Base-by-base conservation (phyloP, 2,329 filamentous ascomycete genomes). In the Cadophora luteo-olivacea region DNA sequence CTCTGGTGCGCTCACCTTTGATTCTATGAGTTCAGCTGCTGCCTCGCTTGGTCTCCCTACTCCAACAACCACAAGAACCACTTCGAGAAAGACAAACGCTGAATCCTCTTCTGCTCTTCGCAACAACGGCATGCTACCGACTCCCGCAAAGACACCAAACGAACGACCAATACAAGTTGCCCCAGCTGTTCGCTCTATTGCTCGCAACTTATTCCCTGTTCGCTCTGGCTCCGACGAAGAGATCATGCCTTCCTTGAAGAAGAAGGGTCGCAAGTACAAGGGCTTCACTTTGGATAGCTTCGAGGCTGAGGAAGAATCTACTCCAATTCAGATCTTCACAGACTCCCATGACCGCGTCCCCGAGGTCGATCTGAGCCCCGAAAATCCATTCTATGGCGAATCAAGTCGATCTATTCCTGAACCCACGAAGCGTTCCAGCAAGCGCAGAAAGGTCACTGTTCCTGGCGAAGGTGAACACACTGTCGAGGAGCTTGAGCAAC, bases 291-390 rank as follows among this genome's bases (percentile, higher is more conserved):
- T 89, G 71, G 85, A 86, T 70, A 89, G 87, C 79, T 89, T 91
- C 76, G 81, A 80, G 29, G 84, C 80, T 8, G 85, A 88, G 62
- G 84, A 86, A n/a, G 80, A 87, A 52, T 82, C 84, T 52, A 66
- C 69, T 16, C 78, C 83, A n/a, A 92, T 94, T 73, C 79, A 86
- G 72, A 92, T 95, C 75, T 95, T 89, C 77, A 94, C 91, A 51
- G 92, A 96, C 78, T 88, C 92, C 0, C 90, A 93, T 72, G 94
- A 97, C 73, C 89, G 90, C 65, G 80, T 94, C 52, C 92, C 92
- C 24, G 85, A 89, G 71, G 81, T 87, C 52, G 91, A 93, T 74
- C 78, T 81, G n/a, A 88, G 84, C 72, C 80, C 83, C 7, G 88
- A 90, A 32, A 96, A 95, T 77, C 92, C 92, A 0, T 96, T 95